These are phyloP conservation scores for Silene latifolia DNA, from an alignment of 148 eudicot genomes.

Conservation along the genomic window DNA sequence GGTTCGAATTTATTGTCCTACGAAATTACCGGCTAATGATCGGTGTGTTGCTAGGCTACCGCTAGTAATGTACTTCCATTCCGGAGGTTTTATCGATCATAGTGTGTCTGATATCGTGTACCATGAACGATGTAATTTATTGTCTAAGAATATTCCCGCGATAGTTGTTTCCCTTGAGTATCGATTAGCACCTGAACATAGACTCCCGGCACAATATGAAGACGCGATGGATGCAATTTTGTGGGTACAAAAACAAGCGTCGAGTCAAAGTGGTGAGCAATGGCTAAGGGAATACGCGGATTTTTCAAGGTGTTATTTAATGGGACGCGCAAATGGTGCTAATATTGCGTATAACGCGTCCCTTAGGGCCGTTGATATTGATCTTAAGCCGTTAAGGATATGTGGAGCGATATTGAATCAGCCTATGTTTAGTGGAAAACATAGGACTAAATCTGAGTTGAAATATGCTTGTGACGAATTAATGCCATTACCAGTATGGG, in stretches of 20 bases:
- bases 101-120: slow-evolving; percentile 29
- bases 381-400: slow-evolving; percentile 35
- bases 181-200: slow-evolving; percentile 66
- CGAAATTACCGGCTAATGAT: slow-evolving; percentile 50
- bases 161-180: slow-evolving; percentile 45
- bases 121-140: slow-evolving; percentile 37
- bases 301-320: slow-evolving; percentile 48
- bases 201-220: slow-evolving; percentile 73
- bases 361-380: slow-evolving; percentile 32
- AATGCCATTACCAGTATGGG: slow-evolving; percentile 51
- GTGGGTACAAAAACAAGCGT: slow-evolving; percentile 51
- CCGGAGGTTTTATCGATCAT: slow-evolving; percentile 55
- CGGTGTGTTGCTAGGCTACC: slow-evolving; percentile 49
- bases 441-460: slow-evolving; percentile 51
- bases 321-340: slow-evolving; percentile 51
- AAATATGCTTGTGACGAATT: slow-evolving; percentile 43
- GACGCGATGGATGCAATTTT: slow-evolving; percentile 54
- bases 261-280: slow-evolving; percentile 33
- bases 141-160: slow-evolving; percentile 38
- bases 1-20: slow-evolving; percentile 55
- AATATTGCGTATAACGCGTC: slow-evolving; percentile 64
- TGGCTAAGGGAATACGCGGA: slow-evolving; percentile 66
- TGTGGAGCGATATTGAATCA: slow-evolving; percentile 51
- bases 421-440: slow-evolving; percentile 52
- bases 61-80: slow-evolving; percentile 49